Conservation (phyloP, 2,329 filamentous ascomycete genomes). For the Chaetomiaceae sp. region DNA sequence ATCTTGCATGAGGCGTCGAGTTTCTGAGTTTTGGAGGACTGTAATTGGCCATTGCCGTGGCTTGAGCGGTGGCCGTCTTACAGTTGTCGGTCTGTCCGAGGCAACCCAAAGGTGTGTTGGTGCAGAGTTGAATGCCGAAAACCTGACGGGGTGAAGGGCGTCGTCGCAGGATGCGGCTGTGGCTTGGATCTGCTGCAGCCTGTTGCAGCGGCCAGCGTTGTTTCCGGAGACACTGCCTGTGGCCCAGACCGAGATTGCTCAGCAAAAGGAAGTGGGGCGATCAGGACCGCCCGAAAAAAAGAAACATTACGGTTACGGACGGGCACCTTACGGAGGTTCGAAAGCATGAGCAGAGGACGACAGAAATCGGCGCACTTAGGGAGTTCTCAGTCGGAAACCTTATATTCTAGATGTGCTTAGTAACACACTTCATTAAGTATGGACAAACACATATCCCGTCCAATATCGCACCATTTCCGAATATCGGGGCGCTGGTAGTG, state of each 20-base stretch:
- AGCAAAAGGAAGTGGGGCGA: background rate
- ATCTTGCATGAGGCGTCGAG: slow-evolving; percentile 1
- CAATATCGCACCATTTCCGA: no score
- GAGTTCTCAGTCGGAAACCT: no score
- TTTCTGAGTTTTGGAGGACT: background rate
- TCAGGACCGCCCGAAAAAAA: background rate
- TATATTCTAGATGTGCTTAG: no score
- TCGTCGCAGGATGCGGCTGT: background rate
- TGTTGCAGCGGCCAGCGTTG: slow-evolving; percentile 3
- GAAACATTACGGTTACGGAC: no score
- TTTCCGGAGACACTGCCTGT: background rate
- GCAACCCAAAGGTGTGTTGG: background rate
- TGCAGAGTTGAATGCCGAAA: no score
- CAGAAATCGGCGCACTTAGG: no score
- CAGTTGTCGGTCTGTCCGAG: background rate
- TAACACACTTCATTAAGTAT: no score
- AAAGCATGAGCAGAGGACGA: no score
- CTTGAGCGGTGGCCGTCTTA: background rate
- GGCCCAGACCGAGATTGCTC: background rate
- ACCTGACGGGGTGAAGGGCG: background rate
- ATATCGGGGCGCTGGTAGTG: no score
- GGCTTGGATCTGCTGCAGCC: slow-evolving; percentile 8
- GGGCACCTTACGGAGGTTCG: no score
- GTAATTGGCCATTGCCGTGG: background rate
- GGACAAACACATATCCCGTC: no score